These are phyloP conservation scores for Cladophialophora chaetospira DNA, from an alignment of 2,329 filamentous ascomycete species.

Conservation along the genomic window DNA sequence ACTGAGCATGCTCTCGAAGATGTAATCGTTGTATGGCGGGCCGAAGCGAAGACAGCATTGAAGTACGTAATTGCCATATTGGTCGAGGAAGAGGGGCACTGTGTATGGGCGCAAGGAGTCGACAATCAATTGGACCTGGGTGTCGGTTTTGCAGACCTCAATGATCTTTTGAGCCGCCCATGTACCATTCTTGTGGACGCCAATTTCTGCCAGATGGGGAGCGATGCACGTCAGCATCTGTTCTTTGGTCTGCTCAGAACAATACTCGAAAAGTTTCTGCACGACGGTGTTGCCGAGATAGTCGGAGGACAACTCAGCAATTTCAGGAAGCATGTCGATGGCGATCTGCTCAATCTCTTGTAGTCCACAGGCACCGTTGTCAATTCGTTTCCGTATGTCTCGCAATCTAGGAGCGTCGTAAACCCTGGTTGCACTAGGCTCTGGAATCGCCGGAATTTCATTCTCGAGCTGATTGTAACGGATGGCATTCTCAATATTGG, in stretches of 20 bases:
- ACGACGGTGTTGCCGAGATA: slow-evolving; percentile 99
- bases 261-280: slow-evolving; percentile 96
- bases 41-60: slow-evolving; percentile 95
- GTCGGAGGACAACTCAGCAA: slow-evolving; percentile 90
- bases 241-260: slow-evolving; percentile 85
- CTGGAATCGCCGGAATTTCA: slow-evolving; percentile 86
- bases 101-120: slow-evolving; percentile 83
- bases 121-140: slow-evolving; percentile 82
- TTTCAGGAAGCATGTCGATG: slow-evolving; percentile 91
- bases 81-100: slow-evolving; percentile 89
- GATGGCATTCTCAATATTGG: slow-evolving; percentile 75
- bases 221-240: slow-evolving; percentile 87
- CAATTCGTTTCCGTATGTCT: slow-evolving; percentile 95
- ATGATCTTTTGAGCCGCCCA: slow-evolving; percentile 99
- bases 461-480: slow-evolving; percentile 70
- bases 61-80: slow-evolving; percentile 97
- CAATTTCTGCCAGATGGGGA: slow-evolving; percentile 92
- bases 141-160: slow-evolving; percentile 83
- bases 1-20: slow-evolving; percentile 95
- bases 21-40: slow-evolving; percentile 87
- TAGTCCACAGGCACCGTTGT: slow-evolving; percentile 84
- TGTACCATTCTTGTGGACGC: slow-evolving; percentile 97
- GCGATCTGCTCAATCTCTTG: slow-evolving; percentile 91
- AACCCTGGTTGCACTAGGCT: slow-evolving; percentile 83
- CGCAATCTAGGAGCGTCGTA: slow-evolving; percentile 93